Evolutionary conservation across 768 basidiomycete genomes (phyloP), one percentile per base, ranked within the genome.

Genomic region (Russula ochroleuca): DNA sequence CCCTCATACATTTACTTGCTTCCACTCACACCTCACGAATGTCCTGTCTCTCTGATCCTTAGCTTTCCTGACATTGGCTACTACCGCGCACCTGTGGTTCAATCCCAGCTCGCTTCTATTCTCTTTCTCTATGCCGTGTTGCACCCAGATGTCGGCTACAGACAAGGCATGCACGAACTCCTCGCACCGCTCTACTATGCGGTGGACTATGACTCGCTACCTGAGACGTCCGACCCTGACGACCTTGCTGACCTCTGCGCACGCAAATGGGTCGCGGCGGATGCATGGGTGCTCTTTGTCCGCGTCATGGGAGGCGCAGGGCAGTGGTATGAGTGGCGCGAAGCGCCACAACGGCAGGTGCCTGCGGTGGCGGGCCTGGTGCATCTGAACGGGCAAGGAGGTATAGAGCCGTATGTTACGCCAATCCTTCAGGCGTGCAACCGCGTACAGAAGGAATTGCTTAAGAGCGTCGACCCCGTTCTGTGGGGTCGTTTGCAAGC

Each of bases 131-230:
- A 89, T 73, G 86, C 90, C 15, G 79, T 84, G 45, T 82, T 85
- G 71, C 85, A 95, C 72, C 85, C 91, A 1, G 80, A 87, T 45
- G 83, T 96, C 23, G 94, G 94, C 23, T 99, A 99, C 72, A 84
- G 97, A 35, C 97, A 99, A 79, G 96, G 97, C 58, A 98, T 99
- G 97, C 97, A 99, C 71, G 97, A 99, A 72, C 77, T 98, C 10
- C 81, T 98, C 23, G 97, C 95, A 4, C 88, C 92, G 0, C 73
- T 98, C 33, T 91, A 92, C 69, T 85, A 90, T 70, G 87, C 87
- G 2, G 78, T 90, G 61, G 88, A 96, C 73, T 87, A 81, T 68
- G 97, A 99, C 75, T 87, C 94, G 1, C 72, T 93, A 15, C 66
- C 75, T 8, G 75, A 78, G 45, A 71, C 71, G 38, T 66, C 62